These are phyloP conservation scores for Phoma sp. DNA, from an alignment of 2,329 filamentous ascomycete genomes.

Conservation along the genomic window DNA sequence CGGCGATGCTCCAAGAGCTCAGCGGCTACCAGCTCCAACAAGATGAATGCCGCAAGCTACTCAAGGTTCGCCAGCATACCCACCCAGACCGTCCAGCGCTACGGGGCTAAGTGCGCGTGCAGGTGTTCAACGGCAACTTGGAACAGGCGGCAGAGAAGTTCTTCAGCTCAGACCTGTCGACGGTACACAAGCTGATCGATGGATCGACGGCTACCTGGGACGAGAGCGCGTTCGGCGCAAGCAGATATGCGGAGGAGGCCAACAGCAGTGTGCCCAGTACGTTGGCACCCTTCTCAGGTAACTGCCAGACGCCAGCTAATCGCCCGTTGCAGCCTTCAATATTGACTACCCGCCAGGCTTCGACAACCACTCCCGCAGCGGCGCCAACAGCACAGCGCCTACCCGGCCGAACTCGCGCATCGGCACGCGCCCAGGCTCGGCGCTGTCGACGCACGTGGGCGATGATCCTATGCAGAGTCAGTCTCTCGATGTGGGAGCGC, in stretches of 20 bases:
- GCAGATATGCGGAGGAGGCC: slow-evolving; percentile 39
- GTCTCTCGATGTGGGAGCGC: slow-evolving; percentile 13
- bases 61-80: slow-evolving; percentile 9
- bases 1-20: slow-evolving; percentile 10
- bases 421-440: slow-evolving; percentile 39
- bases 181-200: slow-evolving; percentile 28
- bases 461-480: slow-evolving; percentile 44
- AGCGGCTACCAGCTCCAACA: slow-evolving; percentile 6
- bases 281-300: slow-evolving; percentile 12
- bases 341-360: slow-evolving; percentile 43
- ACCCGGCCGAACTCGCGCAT: slow-evolving; percentile 45
- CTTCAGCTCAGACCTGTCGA: slow-evolving; percentile 24
- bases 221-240: slow-evolving; percentile 37
- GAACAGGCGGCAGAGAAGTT: slow-evolving; percentile 34
- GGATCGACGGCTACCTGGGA: slow-evolving; percentile 40
- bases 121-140: slow-evolving; percentile 36
- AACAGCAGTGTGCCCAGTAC: slow-evolving; percentile 34
- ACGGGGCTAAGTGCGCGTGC: not conserved
- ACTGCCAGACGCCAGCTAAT: slow-evolving; percentile 19
- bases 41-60: slow-evolving; percentile 14
- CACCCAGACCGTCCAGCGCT: not conserved
- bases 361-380: slow-evolving; percentile 42
- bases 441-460: slow-evolving; percentile 37
- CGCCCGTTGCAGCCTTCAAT: slow-evolving; percentile 36
- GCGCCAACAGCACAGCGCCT: slow-evolving; percentile 42